Conservation (phyloP, 2,329 filamentous ascomycete genomes). For the Xylariaceae sp. region DNA sequence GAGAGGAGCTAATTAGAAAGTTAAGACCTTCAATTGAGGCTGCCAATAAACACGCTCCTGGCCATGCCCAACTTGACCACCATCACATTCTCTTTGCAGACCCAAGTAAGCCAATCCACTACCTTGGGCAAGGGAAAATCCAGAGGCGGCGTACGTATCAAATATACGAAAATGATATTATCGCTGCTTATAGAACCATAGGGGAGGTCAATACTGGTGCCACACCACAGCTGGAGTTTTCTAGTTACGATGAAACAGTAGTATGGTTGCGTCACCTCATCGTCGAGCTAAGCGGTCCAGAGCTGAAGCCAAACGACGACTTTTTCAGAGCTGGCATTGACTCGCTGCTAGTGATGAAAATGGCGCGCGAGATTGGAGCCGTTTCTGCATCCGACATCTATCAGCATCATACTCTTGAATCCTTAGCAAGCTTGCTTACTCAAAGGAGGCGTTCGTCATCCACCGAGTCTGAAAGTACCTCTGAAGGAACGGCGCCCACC, state of each 20-base stretch:
- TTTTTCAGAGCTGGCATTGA: conserved; percentile 10
- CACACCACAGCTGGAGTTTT: not conserved
- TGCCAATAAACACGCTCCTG: not conserved
- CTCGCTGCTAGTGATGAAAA: conserved; percentile 5
- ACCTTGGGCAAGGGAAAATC: conserved; percentile 10
- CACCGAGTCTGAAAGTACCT: conserved; percentile 3
- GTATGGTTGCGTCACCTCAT: not conserved
- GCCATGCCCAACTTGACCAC: not conserved
- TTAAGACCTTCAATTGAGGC: conserved; percentile 1
- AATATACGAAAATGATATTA: conserved; percentile 1
- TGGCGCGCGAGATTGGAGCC: not conserved
- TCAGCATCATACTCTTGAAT: conserved; percentile 1
- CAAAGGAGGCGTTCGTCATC: not conserved
- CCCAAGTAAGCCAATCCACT: not conserved
- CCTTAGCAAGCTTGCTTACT: not conserved
- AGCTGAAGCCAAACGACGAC: not conserved
- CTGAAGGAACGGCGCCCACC: not conserved
- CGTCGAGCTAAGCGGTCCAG: not conserved
- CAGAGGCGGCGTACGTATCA: conserved; percentile 1
- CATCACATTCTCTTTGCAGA: conserved; percentile 1
- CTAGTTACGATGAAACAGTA: not conserved
- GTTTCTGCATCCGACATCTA: not conserved
- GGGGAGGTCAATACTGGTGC: not conserved
- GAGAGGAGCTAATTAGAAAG: not conserved
- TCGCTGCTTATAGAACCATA: not conserved